Conservation (phyloP, 1,284 basidiomycete species). For the Ustilago xerochloae region DNA sequence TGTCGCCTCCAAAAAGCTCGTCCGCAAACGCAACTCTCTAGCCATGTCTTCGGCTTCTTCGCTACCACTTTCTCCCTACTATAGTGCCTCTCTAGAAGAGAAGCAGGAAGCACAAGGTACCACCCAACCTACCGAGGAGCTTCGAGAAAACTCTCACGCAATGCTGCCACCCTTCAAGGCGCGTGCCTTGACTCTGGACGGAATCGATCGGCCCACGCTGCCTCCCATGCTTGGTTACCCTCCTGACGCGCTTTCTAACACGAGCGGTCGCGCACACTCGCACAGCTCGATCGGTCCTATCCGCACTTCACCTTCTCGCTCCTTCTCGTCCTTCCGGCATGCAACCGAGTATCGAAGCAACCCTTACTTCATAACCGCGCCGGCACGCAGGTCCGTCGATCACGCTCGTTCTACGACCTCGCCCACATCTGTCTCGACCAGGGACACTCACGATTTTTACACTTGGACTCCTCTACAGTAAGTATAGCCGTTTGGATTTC, state of each 20-base stretch:
- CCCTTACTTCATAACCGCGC: slow-evolving; percentile 19
- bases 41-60: not conserved
- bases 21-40: not conserved
- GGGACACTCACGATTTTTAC: not conserved
- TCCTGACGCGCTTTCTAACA: not conserved
- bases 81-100: not conserved
- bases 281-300: slow-evolving; percentile 15
- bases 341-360: slow-evolving; percentile 17
- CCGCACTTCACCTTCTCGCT: slow-evolving; percentile 5
- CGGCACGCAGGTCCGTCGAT: slow-evolving; percentile 4
- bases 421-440: not conserved
- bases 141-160: not conserved
- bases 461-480: slow-evolving; percentile 16
- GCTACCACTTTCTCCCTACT: not conserved
- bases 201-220: slow-evolving; percentile 16
- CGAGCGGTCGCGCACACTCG: not conserved
- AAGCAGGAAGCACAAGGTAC: not conserved
- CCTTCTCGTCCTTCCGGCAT: slow-evolving; percentile 6
- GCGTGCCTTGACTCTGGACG: slow-evolving; percentile 20
- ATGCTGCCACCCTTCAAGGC: slow-evolving; percentile 20
- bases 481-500: not conserved
- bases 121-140: not conserved
- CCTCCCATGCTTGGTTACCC: slow-evolving; percentile 17
- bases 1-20: not conserved
- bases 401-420: slow-evolving; percentile 3